These are phyloP conservation scores for Aureobasidium sp. DNA, from an alignment of 2,329 filamentous ascomycete genomes.

Conservation along the genomic window DNA sequence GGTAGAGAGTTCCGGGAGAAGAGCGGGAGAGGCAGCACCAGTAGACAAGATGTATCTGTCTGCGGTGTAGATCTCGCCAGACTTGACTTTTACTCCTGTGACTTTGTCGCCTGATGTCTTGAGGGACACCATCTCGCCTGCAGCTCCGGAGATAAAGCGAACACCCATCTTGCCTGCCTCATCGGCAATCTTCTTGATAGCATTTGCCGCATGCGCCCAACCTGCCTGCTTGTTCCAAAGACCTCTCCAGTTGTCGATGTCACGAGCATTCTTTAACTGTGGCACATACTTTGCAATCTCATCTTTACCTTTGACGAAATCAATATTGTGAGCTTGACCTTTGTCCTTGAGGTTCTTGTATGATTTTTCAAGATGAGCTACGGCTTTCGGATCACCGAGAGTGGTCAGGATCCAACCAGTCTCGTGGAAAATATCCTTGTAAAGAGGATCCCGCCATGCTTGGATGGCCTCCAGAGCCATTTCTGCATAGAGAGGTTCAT, in stretches of 20 bases:
- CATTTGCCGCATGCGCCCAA: conserved; percentile 46
- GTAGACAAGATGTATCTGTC: conserved; percentile 40
- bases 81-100: conserved; percentile 34
- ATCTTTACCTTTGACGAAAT: conserved; percentile 26
- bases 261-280: conserved; percentile 37
- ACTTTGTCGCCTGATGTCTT: conserved; percentile 29
- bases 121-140: conserved; percentile 32
- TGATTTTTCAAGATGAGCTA: conserved; percentile 13
- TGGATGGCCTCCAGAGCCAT: conserved; percentile 16
- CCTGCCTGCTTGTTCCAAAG: conserved; percentile 39
- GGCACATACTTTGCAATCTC: conserved; percentile 14
- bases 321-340: conserved; percentile 29
- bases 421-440: conserved; percentile 29
- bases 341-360: conserved; percentile 34
- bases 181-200: conserved; percentile 35
- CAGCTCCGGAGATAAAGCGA: conserved; percentile 35
- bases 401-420: conserved; percentile 31
- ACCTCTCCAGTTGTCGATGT: conserved; percentile 44
- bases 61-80: conserved; percentile 35
- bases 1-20: conserved; percentile 40
- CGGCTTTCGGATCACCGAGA: conserved; percentile 13
- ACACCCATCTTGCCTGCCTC: conserved; percentile 41
- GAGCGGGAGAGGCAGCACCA: conserved; percentile 38
- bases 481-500: conserved; percentile 15
- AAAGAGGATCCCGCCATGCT: conserved; percentile 15